A percentile compares a stretch with the other conserved stretches of the same genome.
phyloP scores from a whole-genome alignment of 768 basidiomycete species.

The Boletus fagicola region DNA sequence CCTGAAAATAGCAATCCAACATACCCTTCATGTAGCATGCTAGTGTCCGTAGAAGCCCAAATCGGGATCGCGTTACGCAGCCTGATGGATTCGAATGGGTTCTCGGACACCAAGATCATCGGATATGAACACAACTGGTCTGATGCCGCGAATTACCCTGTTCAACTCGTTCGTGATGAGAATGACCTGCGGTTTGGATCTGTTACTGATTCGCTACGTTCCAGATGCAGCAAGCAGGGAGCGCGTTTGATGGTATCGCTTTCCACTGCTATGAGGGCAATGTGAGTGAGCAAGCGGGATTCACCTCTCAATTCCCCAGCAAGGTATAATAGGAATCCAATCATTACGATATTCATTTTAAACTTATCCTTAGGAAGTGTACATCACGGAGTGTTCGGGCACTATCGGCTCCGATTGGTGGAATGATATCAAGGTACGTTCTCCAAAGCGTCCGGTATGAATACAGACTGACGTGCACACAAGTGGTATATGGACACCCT shows the following conservation, averaged over 20 bases:
- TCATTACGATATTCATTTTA: not conserved
- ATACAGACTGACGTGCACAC: conserved; percentile 9
- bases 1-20: conserved; percentile 57
- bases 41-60: conserved; percentile 52
- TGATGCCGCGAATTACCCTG: conserved; percentile 60
- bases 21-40: conserved; percentile 64
- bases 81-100: conserved; percentile 61
- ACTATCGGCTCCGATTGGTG: conserved; percentile 72
- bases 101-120: conserved; percentile 57
- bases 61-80: conserved; percentile 55
- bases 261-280: conserved; percentile 72
- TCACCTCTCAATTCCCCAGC: conserved; percentile 52
- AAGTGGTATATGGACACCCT: conserved; percentile 73
- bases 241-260: conserved; percentile 59
- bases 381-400: conserved; percentile 64
- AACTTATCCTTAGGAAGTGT: conserved; percentile 34
- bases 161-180: conserved; percentile 44
- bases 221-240: conserved; percentile 55
- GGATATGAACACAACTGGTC: conserved; percentile 79
- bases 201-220: conserved; percentile 1
- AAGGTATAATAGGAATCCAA: conserved; percentile 36
- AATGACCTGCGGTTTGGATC: not conserved
- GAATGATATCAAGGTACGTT: conserved; percentile 67
- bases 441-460: not conserved
- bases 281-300: conserved; percentile 52